Conservation (phyloP, 192 early-diverging fungal species). For the Backusella australiensis region DNA sequence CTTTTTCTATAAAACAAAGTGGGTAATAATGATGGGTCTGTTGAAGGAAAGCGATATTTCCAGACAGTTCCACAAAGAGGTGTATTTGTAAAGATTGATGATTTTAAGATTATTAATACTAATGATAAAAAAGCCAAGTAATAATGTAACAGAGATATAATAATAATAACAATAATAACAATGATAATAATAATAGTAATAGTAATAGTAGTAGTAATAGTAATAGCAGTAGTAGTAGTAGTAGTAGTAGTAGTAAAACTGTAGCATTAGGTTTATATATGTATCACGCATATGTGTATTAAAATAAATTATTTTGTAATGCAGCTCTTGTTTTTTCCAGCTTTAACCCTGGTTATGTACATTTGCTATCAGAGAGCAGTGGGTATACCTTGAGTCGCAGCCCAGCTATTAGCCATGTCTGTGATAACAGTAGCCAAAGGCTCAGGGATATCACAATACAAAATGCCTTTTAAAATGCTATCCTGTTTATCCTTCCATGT, state of each 20-base stretch:
- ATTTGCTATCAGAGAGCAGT: background rate
- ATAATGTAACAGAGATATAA: background rate
- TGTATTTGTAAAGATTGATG: slow-evolving; percentile 27
- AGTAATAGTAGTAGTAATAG: too few relatives aligned
- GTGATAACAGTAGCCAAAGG: background rate
- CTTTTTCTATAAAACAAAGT: slow-evolving; percentile 1
- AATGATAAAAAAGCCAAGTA: background rate
- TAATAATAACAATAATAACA: background rate
- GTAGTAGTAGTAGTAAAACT: too few relatives aligned
- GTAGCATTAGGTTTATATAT: background rate
- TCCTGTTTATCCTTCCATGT: slow-evolving; percentile 3
- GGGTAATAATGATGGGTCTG: slow-evolving; percentile 30
- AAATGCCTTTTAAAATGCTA: background rate
- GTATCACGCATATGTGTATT: background rate
- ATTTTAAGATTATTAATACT: slow-evolving; percentile 13
- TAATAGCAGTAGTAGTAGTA: too few relatives aligned
- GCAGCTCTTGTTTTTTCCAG: background rate
- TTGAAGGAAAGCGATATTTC: slow-evolving; percentile 29
- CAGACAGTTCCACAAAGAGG: slow-evolving; percentile 26
- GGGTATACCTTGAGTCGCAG: background rate
- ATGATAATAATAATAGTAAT: background rate
- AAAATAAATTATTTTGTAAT: background rate
- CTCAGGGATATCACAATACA: slow-evolving; percentile 9
- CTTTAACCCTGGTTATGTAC: background rate
- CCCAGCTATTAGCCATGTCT: slow-evolving; percentile 1